Evolutionary conservation across 768 basidiomycete genomes (phyloP).

Genomic region (Scleroderma citrinum): DNA sequence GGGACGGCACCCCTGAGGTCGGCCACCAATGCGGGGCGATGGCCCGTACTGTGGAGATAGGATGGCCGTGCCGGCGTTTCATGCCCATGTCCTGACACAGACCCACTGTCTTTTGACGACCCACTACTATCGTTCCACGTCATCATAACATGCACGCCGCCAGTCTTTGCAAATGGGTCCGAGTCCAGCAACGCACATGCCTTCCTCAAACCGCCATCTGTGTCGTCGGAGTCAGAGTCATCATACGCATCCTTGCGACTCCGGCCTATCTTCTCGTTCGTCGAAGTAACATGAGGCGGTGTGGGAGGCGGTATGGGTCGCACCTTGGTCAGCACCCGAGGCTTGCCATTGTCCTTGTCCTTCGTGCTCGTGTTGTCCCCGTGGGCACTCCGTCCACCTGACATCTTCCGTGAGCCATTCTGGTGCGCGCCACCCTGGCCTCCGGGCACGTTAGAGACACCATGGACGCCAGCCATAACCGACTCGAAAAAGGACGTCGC

Average conservation of each 20-base stretch:
- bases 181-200: slow-evolving; percentile 24
- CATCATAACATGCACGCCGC: slow-evolving; percentile 46
- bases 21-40: neutral
- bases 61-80: neutral
- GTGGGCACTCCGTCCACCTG: neutral
- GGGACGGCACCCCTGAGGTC: neutral
- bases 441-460: neutral
- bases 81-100: slow-evolving; percentile 3
- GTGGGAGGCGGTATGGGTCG: slow-evolving; percentile 30
- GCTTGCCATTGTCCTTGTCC: slow-evolving; percentile 8
- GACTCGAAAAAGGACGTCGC: neutral
- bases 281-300: slow-evolving; percentile 6
- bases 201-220: neutral
- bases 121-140: slow-evolving; percentile 6
- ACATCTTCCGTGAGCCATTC: neutral
- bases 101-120: slow-evolving; percentile 1
- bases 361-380: neutral
- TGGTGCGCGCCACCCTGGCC: neutral
- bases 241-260: neutral
- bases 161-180: slow-evolving; percentile 47
- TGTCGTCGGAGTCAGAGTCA: neutral
- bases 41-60: neutral
- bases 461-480: neutral
- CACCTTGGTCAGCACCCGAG: slow-evolving; percentile 26
- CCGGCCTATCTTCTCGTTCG: slow-evolving; percentile 2